phyloP scores from a whole-genome alignment of 208 protist genomes.

The Novymonas esmeraldas region DNA sequence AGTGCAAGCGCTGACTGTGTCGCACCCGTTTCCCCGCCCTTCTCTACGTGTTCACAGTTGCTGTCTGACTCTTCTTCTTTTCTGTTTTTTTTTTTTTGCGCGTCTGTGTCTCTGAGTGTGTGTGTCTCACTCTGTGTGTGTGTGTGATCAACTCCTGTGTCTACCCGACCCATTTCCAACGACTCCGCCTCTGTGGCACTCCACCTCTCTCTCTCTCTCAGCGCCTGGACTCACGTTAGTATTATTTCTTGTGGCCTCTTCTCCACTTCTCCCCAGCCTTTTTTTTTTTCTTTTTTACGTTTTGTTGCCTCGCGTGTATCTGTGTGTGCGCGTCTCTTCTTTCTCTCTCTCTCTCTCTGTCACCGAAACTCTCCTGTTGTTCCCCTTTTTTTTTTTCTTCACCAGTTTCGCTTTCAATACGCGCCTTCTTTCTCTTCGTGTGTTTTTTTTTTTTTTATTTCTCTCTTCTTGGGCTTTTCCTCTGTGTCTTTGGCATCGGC shows the following conservation, averaged over 20 bases:
- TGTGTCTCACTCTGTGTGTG: too few relatives aligned
- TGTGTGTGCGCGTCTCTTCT: background rate
- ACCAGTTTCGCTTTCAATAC: background rate
- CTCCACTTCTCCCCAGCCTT: too few relatives aligned
- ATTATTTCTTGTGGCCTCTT: too few relatives aligned
- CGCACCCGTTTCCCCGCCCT: too few relatives aligned
- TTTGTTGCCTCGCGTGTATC: background rate
- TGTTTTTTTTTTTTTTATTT: background rate
- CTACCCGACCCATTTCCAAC: too few relatives aligned
- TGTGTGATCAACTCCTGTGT: too few relatives aligned
- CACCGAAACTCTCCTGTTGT: background rate
- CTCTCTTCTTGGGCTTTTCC: background rate
- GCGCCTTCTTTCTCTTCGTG: background rate
- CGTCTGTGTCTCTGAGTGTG: background rate
- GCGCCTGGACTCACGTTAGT: too few relatives aligned
- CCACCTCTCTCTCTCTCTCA: too few relatives aligned
- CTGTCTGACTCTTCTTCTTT: background rate
- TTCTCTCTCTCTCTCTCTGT: background rate
- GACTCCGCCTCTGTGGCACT: too few relatives aligned
- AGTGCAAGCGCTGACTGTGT: too few relatives aligned
- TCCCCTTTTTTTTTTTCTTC: background rate
- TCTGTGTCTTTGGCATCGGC: background rate
- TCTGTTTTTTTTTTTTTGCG: background rate
- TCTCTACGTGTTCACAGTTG: too few relatives aligned
- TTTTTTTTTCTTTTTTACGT: background rate